Evolutionary conservation across 2,329 filamentous ascomycete genomes (phyloP).

Genomic region (Phialophora chinensis): DNA sequence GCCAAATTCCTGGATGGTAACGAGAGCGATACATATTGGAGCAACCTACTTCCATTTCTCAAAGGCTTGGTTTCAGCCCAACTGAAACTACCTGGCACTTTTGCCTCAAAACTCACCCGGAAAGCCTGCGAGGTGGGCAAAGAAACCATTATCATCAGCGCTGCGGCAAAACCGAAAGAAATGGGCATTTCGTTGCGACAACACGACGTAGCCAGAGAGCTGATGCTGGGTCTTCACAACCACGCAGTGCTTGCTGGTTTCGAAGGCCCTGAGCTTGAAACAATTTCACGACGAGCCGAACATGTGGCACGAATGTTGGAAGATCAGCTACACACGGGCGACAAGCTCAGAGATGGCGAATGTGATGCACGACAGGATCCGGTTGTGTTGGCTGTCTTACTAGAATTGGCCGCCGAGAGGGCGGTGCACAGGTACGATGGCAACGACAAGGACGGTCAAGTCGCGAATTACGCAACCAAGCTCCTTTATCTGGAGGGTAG

Average conservation of each 20-base stretch:
- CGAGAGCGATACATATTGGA: conserved; percentile 45
- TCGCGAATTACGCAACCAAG: conserved; percentile 49
- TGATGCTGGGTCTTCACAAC: conserved; percentile 49
- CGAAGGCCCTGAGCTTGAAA: conserved; percentile 43
- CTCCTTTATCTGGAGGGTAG: conserved; percentile 43
- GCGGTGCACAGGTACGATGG: conserved; percentile 47
- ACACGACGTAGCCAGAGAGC: conserved; percentile 41
- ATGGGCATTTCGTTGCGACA: conserved; percentile 48
- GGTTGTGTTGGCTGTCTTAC: conserved; percentile 50
- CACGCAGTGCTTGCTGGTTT: conserved; percentile 46
- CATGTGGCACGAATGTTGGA: conserved; percentile 48
- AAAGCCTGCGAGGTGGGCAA: conserved; percentile 47
- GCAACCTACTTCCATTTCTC: conserved; percentile 51
- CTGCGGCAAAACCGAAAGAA: conserved; percentile 44
- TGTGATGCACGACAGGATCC: conserved; percentile 49
- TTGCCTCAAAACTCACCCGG: conserved; percentile 48
- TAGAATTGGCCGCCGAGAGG: conserved; percentile 54
- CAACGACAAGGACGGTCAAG: conserved; percentile 49
- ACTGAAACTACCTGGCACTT: conserved; percentile 37
- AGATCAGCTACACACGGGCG: conserved; percentile 42
- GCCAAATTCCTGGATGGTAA: conserved; percentile 47
- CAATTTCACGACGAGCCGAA: conserved; percentile 45
- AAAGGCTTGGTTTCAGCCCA: conserved; percentile 46
- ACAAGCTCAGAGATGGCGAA: conserved; percentile 23
- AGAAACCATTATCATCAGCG: conserved; percentile 46